A percentile compares a stretch with the other conserved stretches of the same genome.
Conservation (phyloP, 148 eudicot genomes). For the Rhododendron henanense region DNA sequence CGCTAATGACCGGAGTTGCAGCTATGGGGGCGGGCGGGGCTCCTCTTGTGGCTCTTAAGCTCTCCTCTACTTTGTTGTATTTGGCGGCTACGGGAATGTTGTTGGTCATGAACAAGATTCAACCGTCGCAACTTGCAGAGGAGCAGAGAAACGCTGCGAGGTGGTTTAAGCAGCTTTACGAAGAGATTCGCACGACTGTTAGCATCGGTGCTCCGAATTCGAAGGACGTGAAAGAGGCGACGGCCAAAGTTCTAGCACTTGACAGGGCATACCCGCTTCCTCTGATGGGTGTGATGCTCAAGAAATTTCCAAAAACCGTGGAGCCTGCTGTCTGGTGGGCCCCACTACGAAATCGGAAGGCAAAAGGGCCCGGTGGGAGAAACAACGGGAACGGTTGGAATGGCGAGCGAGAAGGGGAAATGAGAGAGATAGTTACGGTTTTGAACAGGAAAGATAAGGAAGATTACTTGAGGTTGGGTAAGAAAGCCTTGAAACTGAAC, state of each 20-base stretch:
- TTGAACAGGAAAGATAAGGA: slow-evolving; percentile 42
- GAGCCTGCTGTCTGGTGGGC: no score
- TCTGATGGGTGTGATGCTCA: no score
- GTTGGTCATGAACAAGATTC: slow-evolving; percentile 50
- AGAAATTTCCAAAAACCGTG: no score
- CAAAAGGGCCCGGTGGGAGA: no score
- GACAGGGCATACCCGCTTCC: no score
- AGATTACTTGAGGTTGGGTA: slow-evolving; percentile 57
- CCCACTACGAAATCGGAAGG: no score
- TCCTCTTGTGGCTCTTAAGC: slow-evolving; percentile 25
- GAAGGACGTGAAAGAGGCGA: no score
- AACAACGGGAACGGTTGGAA: slow-evolving; percentile 20
- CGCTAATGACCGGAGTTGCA: slow-evolving; percentile 48
- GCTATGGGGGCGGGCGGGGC: slow-evolving; percentile 6
- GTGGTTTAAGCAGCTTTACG: slow-evolving; percentile 20
- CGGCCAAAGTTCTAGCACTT: no score
- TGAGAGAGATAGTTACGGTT: slow-evolving; percentile 40
- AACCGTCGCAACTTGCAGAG: slow-evolving; percentile 70
- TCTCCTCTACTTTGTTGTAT: slow-evolving; percentile 38
- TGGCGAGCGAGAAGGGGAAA: slow-evolving; percentile 38
- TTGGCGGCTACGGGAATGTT: slow-evolving; percentile 46
- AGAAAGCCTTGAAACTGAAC: slow-evolving; percentile 52
- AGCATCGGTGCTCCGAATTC: no score
- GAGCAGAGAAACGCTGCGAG: slow-evolving; percentile 65
- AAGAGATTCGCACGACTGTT: no score